Evolutionary conservation across 148 eudicot species (phyloP).

Genomic region (Rhododendron mucronatum): DNA sequence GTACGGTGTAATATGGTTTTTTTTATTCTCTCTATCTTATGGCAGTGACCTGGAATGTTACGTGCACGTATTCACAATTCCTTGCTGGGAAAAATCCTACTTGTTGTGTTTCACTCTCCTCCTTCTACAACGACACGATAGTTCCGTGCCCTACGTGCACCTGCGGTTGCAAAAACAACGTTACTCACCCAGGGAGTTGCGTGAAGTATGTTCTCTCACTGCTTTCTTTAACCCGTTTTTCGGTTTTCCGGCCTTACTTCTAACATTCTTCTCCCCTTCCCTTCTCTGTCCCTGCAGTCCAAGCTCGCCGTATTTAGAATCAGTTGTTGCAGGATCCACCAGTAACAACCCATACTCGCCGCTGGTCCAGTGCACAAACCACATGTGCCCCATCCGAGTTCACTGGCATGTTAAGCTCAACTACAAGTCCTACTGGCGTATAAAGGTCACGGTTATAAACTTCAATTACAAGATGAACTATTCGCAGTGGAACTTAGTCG

Average conservation of each 20-base stretch:
- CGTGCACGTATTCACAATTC: conserved; percentile 53
- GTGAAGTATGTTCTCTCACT: conserved; percentile 28
- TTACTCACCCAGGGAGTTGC: conserved; percentile 42
- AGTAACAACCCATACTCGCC: conserved; percentile 26
- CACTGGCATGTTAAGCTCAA: conserved; percentile 52
- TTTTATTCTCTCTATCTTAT: neutral
- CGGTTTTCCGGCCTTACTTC: neutral
- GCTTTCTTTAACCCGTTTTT: neutral
- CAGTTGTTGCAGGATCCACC: conserved; percentile 30
- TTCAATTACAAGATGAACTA: conserved; percentile 56
- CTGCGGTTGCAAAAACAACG: conserved; percentile 46
- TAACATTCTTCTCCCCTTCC: neutral
- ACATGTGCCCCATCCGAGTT: conserved; percentile 57
- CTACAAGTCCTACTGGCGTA: conserved; percentile 50
- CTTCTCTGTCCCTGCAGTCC: conserved; percentile 15
- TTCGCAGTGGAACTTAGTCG: conserved; percentile 48
- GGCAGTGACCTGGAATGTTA: conserved; percentile 47
- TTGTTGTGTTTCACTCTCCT: conserved; percentile 54
- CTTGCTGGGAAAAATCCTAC: conserved; percentile 39
- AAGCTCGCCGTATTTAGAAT: conserved; percentile 30
- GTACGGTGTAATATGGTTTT: neutral
- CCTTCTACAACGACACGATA: conserved; percentile 48
- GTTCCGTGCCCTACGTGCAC: conserved; percentile 46
- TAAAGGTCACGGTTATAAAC: conserved; percentile 45
- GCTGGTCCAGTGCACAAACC: conserved; percentile 47